These are phyloP conservation scores for Diutina catenulata DNA, from an alignment of 1,139 yeast genomes.

Conservation along the genomic window DNA sequence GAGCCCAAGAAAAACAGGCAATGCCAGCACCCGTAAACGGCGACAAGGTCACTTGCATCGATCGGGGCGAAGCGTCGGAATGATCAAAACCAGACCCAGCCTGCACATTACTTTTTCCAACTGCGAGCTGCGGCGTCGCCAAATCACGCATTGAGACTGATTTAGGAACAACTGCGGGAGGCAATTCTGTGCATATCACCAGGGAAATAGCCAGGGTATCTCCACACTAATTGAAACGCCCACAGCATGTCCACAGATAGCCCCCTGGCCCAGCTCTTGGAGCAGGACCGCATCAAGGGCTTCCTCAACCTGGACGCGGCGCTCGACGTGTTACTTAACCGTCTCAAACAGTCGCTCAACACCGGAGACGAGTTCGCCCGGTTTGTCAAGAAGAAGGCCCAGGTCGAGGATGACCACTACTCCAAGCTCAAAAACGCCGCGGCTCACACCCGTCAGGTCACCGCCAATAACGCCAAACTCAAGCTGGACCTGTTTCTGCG, in stretches of 20 bases:
- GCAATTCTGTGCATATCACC: too few relatives aligned
- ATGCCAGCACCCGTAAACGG: too few relatives aligned
- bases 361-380: constrained; percentile 80
- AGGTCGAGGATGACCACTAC: constrained; percentile 70
- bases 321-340: constrained; percentile 53
- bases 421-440: constrained; percentile 62
- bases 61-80: too few relatives aligned
- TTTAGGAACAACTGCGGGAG: too few relatives aligned
- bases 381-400: constrained; percentile 68
- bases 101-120: too few relatives aligned
- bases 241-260: background rate
- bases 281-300: constrained; percentile 8
- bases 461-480: constrained; percentile 33
- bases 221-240: too few relatives aligned
- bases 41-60: too few relatives aligned
- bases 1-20: too few relatives aligned
- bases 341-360: constrained; percentile 68
- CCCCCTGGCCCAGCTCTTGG: constrained; percentile 5
- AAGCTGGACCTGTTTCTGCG: constrained; percentile 60
- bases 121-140: too few relatives aligned
- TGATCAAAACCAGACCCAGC: too few relatives aligned
- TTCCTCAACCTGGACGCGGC: constrained; percentile 21
- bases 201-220: too few relatives aligned
- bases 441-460: constrained; percentile 36
- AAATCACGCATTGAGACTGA: too few relatives aligned